Evolutionary conservation across 176 grass and related monocot genomes (phyloP).

Genomic region (Luzula sylvatica): DNA sequence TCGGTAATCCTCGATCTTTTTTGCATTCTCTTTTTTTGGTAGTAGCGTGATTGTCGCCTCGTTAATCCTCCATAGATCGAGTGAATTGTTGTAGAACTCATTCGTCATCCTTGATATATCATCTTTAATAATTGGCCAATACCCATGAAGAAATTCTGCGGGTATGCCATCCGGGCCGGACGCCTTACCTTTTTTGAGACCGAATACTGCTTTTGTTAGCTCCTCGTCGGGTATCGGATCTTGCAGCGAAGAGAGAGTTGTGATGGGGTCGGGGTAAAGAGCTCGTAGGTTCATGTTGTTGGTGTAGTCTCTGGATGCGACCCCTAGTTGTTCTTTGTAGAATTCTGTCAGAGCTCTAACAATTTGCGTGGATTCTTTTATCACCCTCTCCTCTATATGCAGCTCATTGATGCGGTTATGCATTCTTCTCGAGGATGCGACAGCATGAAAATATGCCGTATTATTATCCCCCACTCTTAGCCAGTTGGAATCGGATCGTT

Average conservation of each 20-base stretch:
- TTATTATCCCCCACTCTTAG: neutral
- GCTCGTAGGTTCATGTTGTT: neutral
- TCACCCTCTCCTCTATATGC: neutral
- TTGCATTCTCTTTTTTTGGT: neutral
- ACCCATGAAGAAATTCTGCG: neutral
- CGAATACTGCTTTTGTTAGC: neutral
- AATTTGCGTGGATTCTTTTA: neutral
- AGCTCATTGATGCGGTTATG: neutral
- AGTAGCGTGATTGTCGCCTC: neutral
- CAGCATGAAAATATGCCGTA: neutral
- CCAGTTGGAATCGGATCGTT: neutral
- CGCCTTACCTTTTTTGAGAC: neutral
- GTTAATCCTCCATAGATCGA: neutral
- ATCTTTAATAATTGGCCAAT: neutral
- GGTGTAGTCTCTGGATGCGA: neutral
- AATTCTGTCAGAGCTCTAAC: neutral
- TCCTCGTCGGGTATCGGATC: neutral
- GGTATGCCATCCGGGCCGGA: neutral
- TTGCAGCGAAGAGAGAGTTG: neutral
- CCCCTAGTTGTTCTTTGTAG: neutral
- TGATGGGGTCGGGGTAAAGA: neutral
- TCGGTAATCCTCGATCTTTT: too few relatives aligned
- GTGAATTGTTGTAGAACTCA: neutral
- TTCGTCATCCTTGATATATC: neutral
- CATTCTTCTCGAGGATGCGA: neutral